phyloP scores from a whole-genome alignment of 2,329 filamentous ascomycete species.

The Chrysoporthe puriensis region DNA sequence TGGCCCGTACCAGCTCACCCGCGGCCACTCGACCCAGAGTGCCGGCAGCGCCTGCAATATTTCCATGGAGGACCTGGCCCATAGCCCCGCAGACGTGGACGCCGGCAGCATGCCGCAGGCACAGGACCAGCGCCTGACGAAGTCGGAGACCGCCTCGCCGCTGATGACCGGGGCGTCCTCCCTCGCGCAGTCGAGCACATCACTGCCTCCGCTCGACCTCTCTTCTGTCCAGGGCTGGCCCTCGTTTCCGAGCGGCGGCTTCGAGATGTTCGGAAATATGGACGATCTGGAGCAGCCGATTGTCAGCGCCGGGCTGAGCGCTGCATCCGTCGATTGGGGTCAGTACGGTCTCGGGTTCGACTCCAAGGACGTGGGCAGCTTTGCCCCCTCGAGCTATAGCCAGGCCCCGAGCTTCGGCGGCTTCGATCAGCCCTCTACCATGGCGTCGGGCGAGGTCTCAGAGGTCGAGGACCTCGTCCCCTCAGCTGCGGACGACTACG shows the following conservation, averaged over 20 bases:
- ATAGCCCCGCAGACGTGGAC: slow-evolving; percentile 42
- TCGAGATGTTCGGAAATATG: slow-evolving; percentile 59
- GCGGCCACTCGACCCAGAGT: slow-evolving; percentile 62
- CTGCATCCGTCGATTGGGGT: slow-evolving; percentile 59
- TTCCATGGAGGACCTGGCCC: slow-evolving; percentile 48
- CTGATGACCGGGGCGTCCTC: slow-evolving; percentile 52
- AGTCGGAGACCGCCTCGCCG: slow-evolving; percentile 66
- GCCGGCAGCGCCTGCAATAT: slow-evolving; percentile 52
- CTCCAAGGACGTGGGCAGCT: slow-evolving; percentile 50
- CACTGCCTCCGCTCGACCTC: slow-evolving; percentile 62
- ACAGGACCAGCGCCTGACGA: slow-evolving; percentile 56
- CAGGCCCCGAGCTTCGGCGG: slow-evolving; percentile 58
- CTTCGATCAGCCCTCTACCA: slow-evolving; percentile 57
- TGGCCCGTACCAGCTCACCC: slow-evolving; percentile 63
- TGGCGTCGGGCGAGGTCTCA: slow-evolving; percentile 70
- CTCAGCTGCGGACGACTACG: slow-evolving; percentile 42
- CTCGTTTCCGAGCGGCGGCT: slow-evolving; percentile 52
- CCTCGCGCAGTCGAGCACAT: slow-evolving; percentile 56
- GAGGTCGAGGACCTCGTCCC: slow-evolving; percentile 64
- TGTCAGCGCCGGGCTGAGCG: slow-evolving; percentile 60
- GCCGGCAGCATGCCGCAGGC: slow-evolving; percentile 42
- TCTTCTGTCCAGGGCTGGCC: slow-evolving; percentile 49
- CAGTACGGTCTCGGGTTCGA: slow-evolving; percentile 56
- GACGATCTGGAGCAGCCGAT: slow-evolving; percentile 52
- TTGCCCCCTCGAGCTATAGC: slow-evolving; percentile 59